A percentile compares a stretch with the other conserved stretches of the same genome.
These are phyloP conservation scores for Flaveria linearis DNA, from an alignment of 129 eudicot species.

Conservation along the genomic window DNA sequence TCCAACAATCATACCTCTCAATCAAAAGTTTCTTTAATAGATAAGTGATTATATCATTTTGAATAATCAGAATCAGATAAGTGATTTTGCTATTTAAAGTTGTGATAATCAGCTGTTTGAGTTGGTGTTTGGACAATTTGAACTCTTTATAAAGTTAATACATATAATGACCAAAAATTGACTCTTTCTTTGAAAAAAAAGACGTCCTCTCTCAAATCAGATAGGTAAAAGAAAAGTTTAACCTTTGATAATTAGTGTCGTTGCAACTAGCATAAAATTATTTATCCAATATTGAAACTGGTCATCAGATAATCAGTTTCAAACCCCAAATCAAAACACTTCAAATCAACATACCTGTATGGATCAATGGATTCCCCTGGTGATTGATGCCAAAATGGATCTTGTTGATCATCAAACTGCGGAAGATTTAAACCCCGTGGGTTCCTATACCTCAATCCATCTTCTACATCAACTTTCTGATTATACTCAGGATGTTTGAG, in stretches of 20 bases:
- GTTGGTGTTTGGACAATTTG: too few species aligned
- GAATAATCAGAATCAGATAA: neutral
- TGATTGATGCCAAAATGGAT: conserved; percentile 47
- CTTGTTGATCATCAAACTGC: conserved; percentile 43
- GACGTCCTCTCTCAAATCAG: too few species aligned
- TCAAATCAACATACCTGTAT: conserved; percentile 29
- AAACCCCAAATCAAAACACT: too few species aligned
- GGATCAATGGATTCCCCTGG: conserved; percentile 49
- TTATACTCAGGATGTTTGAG: conserved; percentile 45
- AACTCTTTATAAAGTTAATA: too few species aligned
- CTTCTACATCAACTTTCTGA: conserved; percentile 49
- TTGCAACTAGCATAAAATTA: too few species aligned
- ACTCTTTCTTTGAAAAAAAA: too few species aligned
- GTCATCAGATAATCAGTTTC: too few species aligned
- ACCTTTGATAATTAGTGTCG: too few species aligned
- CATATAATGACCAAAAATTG: too few species aligned
- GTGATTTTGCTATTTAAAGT: neutral
- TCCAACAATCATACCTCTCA: conserved; percentile 6
- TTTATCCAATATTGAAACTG: too few species aligned
- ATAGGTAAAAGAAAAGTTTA: too few species aligned
- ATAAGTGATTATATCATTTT: conserved; percentile 2
- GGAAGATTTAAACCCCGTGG: conserved; percentile 42
- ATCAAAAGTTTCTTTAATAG: conserved; percentile 9
- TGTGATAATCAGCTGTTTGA: neutral
- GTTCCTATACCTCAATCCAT: conserved; percentile 47